Evolutionary conservation across 306 rosid species (phyloP).

Genomic region (Echinosophora koreensis): DNA sequence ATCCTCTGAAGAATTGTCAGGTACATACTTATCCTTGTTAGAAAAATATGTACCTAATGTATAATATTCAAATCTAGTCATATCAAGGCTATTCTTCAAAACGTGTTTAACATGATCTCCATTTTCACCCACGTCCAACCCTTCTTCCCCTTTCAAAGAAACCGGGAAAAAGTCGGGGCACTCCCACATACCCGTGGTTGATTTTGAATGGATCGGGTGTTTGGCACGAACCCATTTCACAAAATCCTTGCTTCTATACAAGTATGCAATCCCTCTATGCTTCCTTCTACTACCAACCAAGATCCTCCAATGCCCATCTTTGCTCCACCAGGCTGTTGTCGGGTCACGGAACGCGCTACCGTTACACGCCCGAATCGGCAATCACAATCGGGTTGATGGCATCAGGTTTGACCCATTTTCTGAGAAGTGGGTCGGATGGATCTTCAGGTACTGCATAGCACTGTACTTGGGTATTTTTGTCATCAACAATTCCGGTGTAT

Average conservation of each 20-base stretch:
- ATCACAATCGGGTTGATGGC: conserved; percentile 60
- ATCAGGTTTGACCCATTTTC: conserved; percentile 77
- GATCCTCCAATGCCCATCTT: conserved; percentile 66
- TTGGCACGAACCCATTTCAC: conserved; percentile 62
- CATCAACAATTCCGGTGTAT: conserved; percentile 70
- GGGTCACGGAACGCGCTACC: conserved; percentile 81
- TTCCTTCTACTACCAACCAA: conserved; percentile 66
- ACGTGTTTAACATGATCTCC: conserved; percentile 64
- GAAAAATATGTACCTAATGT: conserved; percentile 63
- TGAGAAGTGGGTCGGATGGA: conserved; percentile 61
- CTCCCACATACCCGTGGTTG: conserved; percentile 86
- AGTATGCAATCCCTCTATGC: conserved; percentile 66
- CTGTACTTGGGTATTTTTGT: conserved; percentile 64
- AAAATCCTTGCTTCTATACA: conserved; percentile 74
- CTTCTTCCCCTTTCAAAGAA: conserved; percentile 16
- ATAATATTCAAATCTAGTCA: conserved; percentile 81
- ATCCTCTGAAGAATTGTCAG: conserved; percentile 61
- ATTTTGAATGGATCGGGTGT: conserved; percentile 71
- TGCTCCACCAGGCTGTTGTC: conserved; percentile 75
- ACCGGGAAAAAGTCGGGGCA: conserved; percentile 91
- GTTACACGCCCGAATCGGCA: conserved; percentile 44
- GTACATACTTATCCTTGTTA: conserved; percentile 58
- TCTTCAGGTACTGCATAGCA: conserved; percentile 67
- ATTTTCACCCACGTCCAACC: conserved; percentile 59
- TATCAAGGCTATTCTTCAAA: conserved; percentile 74